Conservation (phyloP, 768 basidiomycete genomes). For the Ephemerocybe angulata region DNA sequence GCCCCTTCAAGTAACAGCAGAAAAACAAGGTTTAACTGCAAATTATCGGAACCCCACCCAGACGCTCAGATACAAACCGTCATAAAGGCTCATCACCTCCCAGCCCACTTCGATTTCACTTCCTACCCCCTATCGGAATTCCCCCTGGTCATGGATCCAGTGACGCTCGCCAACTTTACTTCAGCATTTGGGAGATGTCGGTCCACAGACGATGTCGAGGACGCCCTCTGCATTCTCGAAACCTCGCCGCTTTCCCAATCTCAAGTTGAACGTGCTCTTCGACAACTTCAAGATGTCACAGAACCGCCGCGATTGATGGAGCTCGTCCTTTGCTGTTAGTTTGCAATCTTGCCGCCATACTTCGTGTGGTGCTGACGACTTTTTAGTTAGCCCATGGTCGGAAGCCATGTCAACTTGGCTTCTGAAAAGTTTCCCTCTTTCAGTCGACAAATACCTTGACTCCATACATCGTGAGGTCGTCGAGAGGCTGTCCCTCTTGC, state of each 20-base stretch:
- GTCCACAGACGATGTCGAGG: background rate
- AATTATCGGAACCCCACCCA: no score
- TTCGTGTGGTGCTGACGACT: background rate
- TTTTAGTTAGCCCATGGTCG: background rate
- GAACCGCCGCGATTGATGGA: background rate
- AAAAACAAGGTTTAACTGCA: no score
- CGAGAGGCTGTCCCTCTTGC: slow-evolving; percentile 3
- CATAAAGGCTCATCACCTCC: no score
- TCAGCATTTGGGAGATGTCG: background rate
- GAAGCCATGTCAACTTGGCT: slow-evolving; percentile 1
- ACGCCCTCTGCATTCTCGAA: background rate
- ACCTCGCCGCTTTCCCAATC: background rate
- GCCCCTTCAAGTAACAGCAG: no score
- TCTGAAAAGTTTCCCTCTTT: background rate
- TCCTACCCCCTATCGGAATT: no score
- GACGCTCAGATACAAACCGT: no score
- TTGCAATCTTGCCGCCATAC: background rate
- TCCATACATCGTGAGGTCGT: background rate
- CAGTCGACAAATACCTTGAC: background rate
- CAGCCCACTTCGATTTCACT: no score
- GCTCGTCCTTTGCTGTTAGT: slow-evolving; percentile 2
- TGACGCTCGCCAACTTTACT: background rate
- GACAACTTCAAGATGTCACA: background rate
- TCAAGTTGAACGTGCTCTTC: background rate
- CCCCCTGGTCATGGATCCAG: background rate